Evolutionary conservation across 2,329 filamentous ascomycete species (phyloP).

Genomic region (Sclerotiophoma versabilis): DNA sequence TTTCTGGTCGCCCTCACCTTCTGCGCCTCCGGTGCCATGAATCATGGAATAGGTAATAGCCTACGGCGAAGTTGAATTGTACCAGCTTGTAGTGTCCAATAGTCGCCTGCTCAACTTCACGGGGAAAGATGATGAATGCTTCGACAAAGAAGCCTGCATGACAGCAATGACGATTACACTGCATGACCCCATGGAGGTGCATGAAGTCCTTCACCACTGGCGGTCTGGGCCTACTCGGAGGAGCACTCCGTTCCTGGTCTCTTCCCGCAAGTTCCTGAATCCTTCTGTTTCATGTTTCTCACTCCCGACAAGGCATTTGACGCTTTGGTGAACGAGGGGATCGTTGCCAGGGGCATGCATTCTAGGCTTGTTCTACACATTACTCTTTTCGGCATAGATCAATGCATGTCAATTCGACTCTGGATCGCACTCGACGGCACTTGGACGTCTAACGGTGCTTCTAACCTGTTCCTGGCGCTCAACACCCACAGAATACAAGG

Average conservation of each 20-base stretch:
- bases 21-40: slow-evolving; percentile 6
- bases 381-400: slow-evolving; percentile 2
- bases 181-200: slow-evolving; percentile 7
- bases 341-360: slow-evolving; percentile 8
- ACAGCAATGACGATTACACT: neutral
- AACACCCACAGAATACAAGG: slow-evolving; percentile 22
- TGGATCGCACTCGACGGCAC: slow-evolving; percentile 17
- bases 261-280: slow-evolving; percentile 6
- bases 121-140: neutral
- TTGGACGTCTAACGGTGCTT: slow-evolving; percentile 25
- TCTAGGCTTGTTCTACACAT: slow-evolving; percentile 15
- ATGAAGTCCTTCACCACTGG: slow-evolving; percentile 10
- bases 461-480: slow-evolving; percentile 21
- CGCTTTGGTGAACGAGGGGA: slow-evolving; percentile 5
- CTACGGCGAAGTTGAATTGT: neutral
- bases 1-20: slow-evolving; percentile 10
- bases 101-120: neutral
- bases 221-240: neutral
- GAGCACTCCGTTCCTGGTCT: slow-evolving; percentile 4
- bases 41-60: neutral
- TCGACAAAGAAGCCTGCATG: neutral
- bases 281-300: slow-evolving; percentile 13
- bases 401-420: neutral
- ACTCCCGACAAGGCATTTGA: slow-evolving; percentile 4
- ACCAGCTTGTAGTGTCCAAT: neutral